Evolutionary conservation across 805 yeast genomes (phyloP).

Genomic region (Clavispora vitiphila): DNA sequence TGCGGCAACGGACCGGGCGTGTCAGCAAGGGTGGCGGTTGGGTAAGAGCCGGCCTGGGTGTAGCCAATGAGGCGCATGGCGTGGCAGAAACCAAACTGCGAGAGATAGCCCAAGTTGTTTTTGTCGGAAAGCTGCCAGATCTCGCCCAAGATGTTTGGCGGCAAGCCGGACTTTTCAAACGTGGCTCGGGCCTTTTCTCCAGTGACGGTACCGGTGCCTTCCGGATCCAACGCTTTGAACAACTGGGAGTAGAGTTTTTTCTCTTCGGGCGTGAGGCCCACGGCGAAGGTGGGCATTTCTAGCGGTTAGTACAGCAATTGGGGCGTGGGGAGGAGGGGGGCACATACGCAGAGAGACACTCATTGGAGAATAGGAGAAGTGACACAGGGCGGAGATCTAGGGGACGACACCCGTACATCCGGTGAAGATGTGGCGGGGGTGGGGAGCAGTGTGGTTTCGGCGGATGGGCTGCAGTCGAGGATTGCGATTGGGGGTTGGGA

Average conservation of each 20-base stretch:
- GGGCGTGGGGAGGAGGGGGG: no score
- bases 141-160: slow-evolving; percentile 75
- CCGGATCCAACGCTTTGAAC: slow-evolving; percentile 76
- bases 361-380: slow-evolving; percentile 11
- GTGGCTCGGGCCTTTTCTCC: slow-evolving; percentile 83
- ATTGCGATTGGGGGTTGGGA: no score
- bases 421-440: background rate
- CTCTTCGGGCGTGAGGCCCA: slow-evolving; percentile 68
- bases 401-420: background rate
- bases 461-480: no score
- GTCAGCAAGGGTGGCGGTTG: slow-evolving; percentile 49
- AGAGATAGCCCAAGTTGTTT: slow-evolving; percentile 79
- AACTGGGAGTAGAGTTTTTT: slow-evolving; percentile 65
- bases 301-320: background rate
- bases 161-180: slow-evolving; percentile 79
- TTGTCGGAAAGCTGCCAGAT: slow-evolving; percentile 94
- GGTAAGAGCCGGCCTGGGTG: slow-evolving; percentile 66
- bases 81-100: slow-evolving; percentile 71
- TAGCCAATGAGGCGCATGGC: slow-evolving; percentile 90
- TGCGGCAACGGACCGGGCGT: slow-evolving; percentile 61
- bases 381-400: background rate
- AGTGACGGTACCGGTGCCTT: slow-evolving; percentile 72
- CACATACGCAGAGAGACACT: slow-evolving; percentile 26
- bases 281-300: slow-evolving; percentile 35
- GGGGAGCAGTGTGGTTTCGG: no score